These are phyloP conservation scores for Carex kokanica DNA, from an alignment of 176 grass and related monocot genomes.

Conservation along the genomic window DNA sequence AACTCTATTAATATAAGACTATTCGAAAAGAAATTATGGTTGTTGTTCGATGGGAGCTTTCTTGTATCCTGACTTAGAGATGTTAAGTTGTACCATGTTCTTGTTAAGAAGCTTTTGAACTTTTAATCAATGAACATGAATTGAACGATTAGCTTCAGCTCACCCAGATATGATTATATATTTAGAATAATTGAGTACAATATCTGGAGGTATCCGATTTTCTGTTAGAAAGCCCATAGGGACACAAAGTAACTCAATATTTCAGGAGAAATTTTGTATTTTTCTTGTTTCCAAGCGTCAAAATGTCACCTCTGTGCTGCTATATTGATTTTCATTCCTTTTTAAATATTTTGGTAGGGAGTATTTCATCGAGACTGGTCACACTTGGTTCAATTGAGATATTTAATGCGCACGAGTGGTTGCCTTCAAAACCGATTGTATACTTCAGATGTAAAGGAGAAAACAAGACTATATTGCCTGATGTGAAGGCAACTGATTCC, in stretches of 20 bases:
- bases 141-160: not conserved
- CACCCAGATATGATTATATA: not conserved
- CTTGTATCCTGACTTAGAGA: not conserved
- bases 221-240: not conserved
- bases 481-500: conserved; percentile 47
- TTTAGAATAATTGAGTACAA: not conserved
- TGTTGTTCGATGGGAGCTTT: not conserved
- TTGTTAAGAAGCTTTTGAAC: not conserved
- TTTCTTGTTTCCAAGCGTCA: not conserved
- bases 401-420: conserved; percentile 60
- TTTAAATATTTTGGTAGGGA: conserved; percentile 43
- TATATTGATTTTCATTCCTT: not conserved
- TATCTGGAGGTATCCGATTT: not conserved
- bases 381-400: conserved; percentile 69
- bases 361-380: conserved; percentile 41
- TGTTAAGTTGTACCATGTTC: not conserved
- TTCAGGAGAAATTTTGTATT: not conserved
- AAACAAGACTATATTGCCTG: conserved; percentile 62
- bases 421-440: conserved; percentile 47
- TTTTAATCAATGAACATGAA: not conserved
- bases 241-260: not conserved
- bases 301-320: not conserved
- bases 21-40: not conserved
- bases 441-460: conserved; percentile 69
- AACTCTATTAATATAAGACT: not conserved